phyloP scores from a whole-genome alignment of 768 basidiomycete genomes.

The Leccinum arenicola region DNA sequence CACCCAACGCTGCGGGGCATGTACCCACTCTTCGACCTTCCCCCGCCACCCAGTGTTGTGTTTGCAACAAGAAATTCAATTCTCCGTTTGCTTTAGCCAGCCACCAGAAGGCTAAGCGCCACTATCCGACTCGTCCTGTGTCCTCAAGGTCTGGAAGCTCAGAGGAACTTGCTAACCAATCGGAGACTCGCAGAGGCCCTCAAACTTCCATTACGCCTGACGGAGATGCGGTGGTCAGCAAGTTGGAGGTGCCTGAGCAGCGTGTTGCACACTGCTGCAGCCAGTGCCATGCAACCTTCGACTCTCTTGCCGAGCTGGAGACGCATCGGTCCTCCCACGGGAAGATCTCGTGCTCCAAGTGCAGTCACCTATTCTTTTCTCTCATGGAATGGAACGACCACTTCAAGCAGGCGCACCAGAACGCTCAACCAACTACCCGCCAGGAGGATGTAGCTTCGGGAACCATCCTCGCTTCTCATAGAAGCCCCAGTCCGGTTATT shows the following conservation, averaged over 20 bases:
- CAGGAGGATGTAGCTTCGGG: constrained; percentile 11
- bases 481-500: constrained; percentile 16
- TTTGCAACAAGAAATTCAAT: constrained; percentile 28
- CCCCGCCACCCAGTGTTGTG: constrained; percentile 18
- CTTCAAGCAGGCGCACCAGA: constrained; percentile 22
- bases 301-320: constrained; percentile 18
- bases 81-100: constrained; percentile 13
- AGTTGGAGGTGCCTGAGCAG: constrained; percentile 2
- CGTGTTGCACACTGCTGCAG: constrained; percentile 13
- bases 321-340: constrained; percentile 19
- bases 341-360: constrained; percentile 26
- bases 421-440: background rate
- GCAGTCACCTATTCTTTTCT: constrained; percentile 17
- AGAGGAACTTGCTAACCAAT: constrained; percentile 1
- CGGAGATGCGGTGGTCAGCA: background rate
- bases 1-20: background rate
- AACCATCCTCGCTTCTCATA: constrained; percentile 1
- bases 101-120: constrained; percentile 26
- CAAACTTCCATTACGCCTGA: background rate
- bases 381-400: constrained; percentile 29
- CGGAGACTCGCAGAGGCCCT: constrained; percentile 5
- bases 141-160: constrained; percentile 1
- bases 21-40: constrained; percentile 1
- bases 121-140: constrained; percentile 12
- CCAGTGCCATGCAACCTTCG: constrained; percentile 19